Conservation (phyloP, 768 basidiomycete genomes). For the Lentinula edodes region DNA sequence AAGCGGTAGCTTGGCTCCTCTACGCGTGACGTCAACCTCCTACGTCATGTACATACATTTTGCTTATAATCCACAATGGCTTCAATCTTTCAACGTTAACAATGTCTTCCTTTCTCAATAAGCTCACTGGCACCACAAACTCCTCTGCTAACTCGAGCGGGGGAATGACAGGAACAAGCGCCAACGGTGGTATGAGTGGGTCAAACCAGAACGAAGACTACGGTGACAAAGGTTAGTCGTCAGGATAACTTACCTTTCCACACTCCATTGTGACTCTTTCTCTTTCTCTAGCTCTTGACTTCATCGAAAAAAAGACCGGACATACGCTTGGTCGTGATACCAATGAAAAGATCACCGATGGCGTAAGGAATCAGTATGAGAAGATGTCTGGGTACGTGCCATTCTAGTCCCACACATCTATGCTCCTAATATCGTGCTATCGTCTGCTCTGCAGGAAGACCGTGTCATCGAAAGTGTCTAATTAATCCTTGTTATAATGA, state of each 20-base stretch:
- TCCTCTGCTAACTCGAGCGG: not conserved
- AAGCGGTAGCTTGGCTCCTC: no score
- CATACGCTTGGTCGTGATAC: not conserved
- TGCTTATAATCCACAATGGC: no score
- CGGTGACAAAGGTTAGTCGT: not conserved
- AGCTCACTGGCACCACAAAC: not conserved
- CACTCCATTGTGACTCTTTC: not conserved
- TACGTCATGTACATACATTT: no score
- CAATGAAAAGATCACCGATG: conserved; percentile 3
- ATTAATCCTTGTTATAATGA: not conserved
- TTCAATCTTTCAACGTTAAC: not conserved
- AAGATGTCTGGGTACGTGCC: conserved; percentile 3
- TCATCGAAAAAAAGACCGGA: not conserved
- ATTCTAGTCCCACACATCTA: not conserved
- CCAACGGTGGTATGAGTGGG: not conserved
- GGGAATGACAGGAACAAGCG: not conserved
- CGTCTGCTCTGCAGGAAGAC: not conserved
- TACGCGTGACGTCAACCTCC: no score
- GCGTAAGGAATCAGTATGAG: not conserved
- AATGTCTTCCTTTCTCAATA: conserved; percentile 3
- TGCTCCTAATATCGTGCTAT: not conserved
- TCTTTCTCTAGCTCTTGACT: not conserved
- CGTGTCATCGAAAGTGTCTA: not conserved
- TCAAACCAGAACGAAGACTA: conserved; percentile 2
- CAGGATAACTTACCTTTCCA: not conserved